A percentile compares a stretch with the other conserved stretches of the same genome.
These are phyloP conservation scores for Stenocarpella maydis DNA, from an alignment of 2,329 filamentous ascomycete species.

Conservation along the genomic window DNA sequence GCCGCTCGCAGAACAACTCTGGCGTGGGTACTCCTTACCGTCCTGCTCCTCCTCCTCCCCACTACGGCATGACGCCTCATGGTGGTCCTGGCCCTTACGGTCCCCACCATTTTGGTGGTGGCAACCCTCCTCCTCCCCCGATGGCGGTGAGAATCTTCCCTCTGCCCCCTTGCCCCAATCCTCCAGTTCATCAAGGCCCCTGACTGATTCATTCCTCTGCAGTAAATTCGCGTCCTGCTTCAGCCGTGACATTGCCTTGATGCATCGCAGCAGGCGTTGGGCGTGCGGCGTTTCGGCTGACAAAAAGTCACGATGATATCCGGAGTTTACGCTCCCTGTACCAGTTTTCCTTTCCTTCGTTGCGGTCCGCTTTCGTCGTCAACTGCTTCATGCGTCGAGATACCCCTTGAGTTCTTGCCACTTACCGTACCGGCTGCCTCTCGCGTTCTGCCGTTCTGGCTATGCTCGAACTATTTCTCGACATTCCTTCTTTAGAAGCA, in stretches of 20 bases:
- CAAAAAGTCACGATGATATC: conserved; percentile 36
- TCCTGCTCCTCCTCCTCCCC: conserved; percentile 77
- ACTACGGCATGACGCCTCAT: conserved; percentile 57
- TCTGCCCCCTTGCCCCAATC: conserved; percentile 9
- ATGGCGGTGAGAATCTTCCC: conserved; percentile 34
- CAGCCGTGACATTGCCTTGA: conserved; percentile 36
- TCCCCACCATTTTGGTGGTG: conserved; percentile 56
- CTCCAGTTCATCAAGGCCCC: background rate
- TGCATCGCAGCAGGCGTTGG: conserved; percentile 37
- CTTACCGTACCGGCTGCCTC: conserved; percentile 20
- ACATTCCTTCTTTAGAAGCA: conserved; percentile 27
- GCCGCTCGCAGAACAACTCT: conserved; percentile 98
- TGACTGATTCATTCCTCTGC: conserved; percentile 1
- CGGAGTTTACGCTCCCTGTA: conserved; percentile 33
- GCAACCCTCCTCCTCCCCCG: conserved; percentile 35
- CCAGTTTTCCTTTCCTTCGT: conserved; percentile 33
- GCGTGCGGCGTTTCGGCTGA: conserved; percentile 36
- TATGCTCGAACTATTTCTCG: conserved; percentile 27
- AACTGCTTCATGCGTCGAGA: conserved; percentile 34
- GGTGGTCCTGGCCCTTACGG: conserved; percentile 54
- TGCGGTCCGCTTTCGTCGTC: conserved; percentile 32
- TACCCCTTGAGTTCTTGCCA: conserved; percentile 32
- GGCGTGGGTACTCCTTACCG: conserved; percentile 97
- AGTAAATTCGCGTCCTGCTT: conserved; percentile 33
- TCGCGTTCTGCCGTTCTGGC: conserved; percentile 26